These are phyloP conservation scores for Cardiospermum halicacabum DNA, from an alignment of 345 rosid species.

Conservation along the genomic window DNA sequence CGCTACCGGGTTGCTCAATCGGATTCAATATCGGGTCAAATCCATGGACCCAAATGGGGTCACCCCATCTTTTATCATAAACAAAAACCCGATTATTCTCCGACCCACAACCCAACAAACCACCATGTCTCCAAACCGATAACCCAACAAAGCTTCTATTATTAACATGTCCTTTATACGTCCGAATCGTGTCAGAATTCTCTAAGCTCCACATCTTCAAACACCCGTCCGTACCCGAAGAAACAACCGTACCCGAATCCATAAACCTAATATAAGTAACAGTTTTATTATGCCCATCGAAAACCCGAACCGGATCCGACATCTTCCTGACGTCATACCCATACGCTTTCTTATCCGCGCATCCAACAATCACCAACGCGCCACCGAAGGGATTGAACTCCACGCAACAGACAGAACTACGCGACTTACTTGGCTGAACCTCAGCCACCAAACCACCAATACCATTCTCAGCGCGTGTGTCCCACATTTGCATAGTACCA, in stretches of 20 bases:
- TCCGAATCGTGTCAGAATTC: slow-evolving; percentile 32
- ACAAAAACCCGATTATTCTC: slow-evolving; percentile 68
- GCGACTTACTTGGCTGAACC: slow-evolving; percentile 43
- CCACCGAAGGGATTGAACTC: slow-evolving; percentile 71
- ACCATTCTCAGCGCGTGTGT: slow-evolving; percentile 42
- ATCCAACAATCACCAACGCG: slow-evolving; percentile 52
- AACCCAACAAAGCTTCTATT: slow-evolving; percentile 70
- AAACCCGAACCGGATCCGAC: slow-evolving; percentile 34
- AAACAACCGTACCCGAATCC: slow-evolving; percentile 30
- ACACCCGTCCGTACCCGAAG: slow-evolving; percentile 71
- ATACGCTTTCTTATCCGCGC: slow-evolving; percentile 67
- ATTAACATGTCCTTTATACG: slow-evolving; percentile 69
- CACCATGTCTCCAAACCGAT: slow-evolving; percentile 71
- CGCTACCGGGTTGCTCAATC: slow-evolving; percentile 12
- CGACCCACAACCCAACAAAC: slow-evolving; percentile 77
- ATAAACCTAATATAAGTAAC: slow-evolving; percentile 66
- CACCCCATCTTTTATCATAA: slow-evolving; percentile 74
- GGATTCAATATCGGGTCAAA: slow-evolving; percentile 27
- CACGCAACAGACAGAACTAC: slow-evolving; percentile 60
- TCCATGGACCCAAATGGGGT: slow-evolving; percentile 67
- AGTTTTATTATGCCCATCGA: slow-evolving; percentile 65
- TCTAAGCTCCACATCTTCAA: slow-evolving; percentile 58
- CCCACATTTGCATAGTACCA: slow-evolving; percentile 91
- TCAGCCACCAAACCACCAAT: slow-evolving; percentile 38
- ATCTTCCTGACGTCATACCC: slow-evolving; percentile 56